Conservation (phyloP, 73 alveolate genomes). For the Paraurostyla sp. region DNA sequence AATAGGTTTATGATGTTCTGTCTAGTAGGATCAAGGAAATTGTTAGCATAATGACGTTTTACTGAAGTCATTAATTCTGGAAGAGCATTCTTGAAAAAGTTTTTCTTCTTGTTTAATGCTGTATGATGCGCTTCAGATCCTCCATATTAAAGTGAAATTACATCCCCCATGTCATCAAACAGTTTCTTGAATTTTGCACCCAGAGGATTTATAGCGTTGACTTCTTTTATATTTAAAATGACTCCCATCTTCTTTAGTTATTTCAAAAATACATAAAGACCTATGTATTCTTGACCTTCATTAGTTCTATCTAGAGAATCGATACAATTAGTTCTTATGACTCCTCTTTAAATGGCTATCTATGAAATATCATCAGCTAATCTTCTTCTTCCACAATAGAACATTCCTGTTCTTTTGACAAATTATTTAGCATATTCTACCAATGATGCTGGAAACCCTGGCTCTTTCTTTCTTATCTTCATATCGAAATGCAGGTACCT, state of each 20-base stretch:
- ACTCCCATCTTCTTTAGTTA: slow-evolving; percentile 73
- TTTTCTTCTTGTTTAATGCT: slow-evolving; percentile 79
- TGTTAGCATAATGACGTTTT: slow-evolving; percentile 88
- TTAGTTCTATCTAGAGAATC: slow-evolving; percentile 98
- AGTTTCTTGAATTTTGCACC: slow-evolving; percentile 17
- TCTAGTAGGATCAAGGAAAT: slow-evolving; percentile 81
- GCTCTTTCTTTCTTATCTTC: slow-evolving; percentile 77
- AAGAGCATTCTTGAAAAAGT: slow-evolving; percentile 71
- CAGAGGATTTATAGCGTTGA: slow-evolving; percentile 9
- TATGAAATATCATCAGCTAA: not conserved
- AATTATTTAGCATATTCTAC: not conserved
- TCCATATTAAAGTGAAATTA: slow-evolving; percentile 85
- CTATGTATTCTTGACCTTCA: slow-evolving; percentile 87
- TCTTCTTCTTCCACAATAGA: slow-evolving; percentile 23
- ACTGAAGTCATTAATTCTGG: slow-evolving; percentile 87
- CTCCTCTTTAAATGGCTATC: slow-evolving; percentile 88
- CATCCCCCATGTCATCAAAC: slow-evolving; percentile 89
- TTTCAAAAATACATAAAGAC: slow-evolving; percentile 76
- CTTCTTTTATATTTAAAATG: not conserved
- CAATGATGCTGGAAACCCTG: slow-evolving; percentile 26
- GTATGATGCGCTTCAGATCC: slow-evolving; percentile 92
- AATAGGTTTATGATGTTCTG: slow-evolving; percentile 84
- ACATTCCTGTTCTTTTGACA: slow-evolving; percentile 61
- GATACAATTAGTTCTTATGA: slow-evolving; percentile 96
- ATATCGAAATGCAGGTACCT: slow-evolving; percentile 86